Evolutionary conservation across 1,284 basidiomycete genomes (phyloP).

Genomic region (Marasmius oreades): DNA sequence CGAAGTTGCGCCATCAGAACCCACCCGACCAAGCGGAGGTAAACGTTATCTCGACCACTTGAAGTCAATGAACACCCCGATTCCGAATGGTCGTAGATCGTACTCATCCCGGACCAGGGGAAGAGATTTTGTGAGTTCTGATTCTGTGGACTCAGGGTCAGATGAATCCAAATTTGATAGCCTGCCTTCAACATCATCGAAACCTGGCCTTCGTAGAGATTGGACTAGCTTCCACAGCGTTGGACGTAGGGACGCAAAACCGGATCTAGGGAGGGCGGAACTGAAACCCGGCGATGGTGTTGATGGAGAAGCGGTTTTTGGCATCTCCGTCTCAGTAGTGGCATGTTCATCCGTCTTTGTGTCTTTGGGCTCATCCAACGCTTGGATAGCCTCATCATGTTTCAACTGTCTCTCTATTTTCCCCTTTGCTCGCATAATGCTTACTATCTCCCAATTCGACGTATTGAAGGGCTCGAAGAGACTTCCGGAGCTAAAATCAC

Average conservation of each 20-base stretch:
- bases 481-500: slow-evolving; percentile 55
- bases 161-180: not conserved
- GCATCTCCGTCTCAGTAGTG: slow-evolving; percentile 3
- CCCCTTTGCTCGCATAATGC: slow-evolving; percentile 46
- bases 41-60: slow-evolving; percentile 45
- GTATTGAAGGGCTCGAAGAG: slow-evolving; percentile 74
- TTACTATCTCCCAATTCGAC: slow-evolving; percentile 65
- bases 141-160: not conserved
- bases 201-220: slow-evolving; percentile 8
- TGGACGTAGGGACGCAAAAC: not conserved
- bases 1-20: no score
- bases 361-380: not conserved
- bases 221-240: not conserved
- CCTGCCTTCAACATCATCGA: not conserved
- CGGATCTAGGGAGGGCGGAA: not conserved
- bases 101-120: slow-evolving; percentile 51
- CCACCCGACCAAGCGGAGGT: no score
- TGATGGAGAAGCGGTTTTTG: not conserved
- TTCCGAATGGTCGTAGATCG: slow-evolving; percentile 67
- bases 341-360: not conserved
- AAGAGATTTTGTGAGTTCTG: slow-evolving; percentile 11
- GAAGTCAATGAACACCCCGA: slow-evolving; percentile 69
- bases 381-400: slow-evolving; percentile 18
- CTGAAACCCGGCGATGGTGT: not conserved
- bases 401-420: slow-evolving; percentile 42